Conservation (phyloP, 768 basidiomycete species). For the Auriscalpium microsporum region DNA sequence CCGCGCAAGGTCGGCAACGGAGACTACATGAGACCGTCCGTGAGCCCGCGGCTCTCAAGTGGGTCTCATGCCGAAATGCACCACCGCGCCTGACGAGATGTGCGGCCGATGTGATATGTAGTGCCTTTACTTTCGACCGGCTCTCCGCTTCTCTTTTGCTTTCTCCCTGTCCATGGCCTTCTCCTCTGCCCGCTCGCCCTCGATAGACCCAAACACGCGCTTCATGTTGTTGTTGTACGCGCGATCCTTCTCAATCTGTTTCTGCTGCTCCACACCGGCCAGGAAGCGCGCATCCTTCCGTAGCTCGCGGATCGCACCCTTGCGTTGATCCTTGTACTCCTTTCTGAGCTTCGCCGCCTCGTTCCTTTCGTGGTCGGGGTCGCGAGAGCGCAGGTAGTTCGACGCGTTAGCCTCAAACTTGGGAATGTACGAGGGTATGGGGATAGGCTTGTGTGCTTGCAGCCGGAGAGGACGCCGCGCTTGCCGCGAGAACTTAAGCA, state of each 20-base stretch:
- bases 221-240: conserved; percentile 79
- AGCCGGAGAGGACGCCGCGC: conserved; percentile 71
- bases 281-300: conserved; percentile 94
- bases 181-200: conserved; percentile 89
- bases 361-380: conserved; percentile 89
- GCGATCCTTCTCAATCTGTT: conserved; percentile 77
- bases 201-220: conserved; percentile 65
- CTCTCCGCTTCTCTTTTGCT: conserved; percentile 61
- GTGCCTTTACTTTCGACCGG: conserved; percentile 61
- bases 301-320: conserved; percentile 93
- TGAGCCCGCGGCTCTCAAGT: no score
- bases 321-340: conserved; percentile 90
- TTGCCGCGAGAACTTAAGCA: conserved; percentile 67
- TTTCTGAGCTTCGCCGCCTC: conserved; percentile 77
- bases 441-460: conserved; percentile 93
- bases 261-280: conserved; percentile 77
- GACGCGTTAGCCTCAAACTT: conserved; percentile 81
- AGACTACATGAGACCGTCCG: no score
- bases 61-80: background rate
- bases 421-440: conserved; percentile 88
- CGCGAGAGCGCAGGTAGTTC: conserved; percentile 68
- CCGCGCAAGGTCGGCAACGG: no score
- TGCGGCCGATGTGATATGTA: background rate
- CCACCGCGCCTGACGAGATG: background rate
- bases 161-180: conserved; percentile 87